Base-by-base conservation (phyloP, 2,329 filamentous ascomycete species). In the Diplodia sapinea region DNA sequence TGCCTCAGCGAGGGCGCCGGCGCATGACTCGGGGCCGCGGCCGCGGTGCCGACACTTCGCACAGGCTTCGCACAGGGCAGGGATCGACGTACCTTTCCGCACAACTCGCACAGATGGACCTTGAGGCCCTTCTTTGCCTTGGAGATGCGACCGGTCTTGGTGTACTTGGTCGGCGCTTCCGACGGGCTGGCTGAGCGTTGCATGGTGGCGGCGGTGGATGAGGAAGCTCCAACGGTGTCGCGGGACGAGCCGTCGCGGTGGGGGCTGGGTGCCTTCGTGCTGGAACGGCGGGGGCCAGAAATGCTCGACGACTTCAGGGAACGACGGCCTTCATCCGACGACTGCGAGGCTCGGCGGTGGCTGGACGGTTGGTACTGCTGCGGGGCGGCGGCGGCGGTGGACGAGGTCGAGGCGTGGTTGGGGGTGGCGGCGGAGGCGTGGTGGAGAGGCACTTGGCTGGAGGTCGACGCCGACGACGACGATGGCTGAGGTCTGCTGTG, bases 41-140 rank as follows among this genome's bases (percentile, higher is more conserved):
- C 54, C 9, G 33, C 54, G 29, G 33, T 38, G 54, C 54, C 54
- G 54, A 56, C 7, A 15, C 54, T 26, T 23, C 6, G 54, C 23
- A 2, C 23, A 2, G 8, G 36, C 31, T 3, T n/a, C 5, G 26
- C 56, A 43, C 15, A 15, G 36, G 13, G 38, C 26, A 47, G 52
- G 26, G 49, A 65, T 59, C 31, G 26, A 78, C 79, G 70, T 74
- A 82, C 81, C 74, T 81, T 81, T 72, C 81, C 80, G 70, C 82
- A 83, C 13, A 71, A 70, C n/a, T 81, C 77, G 70, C 81, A 83
- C 52, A 78, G 73, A 69, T 83, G 81, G 23, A 83, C 78, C 69
- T 81, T 80, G 50, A 79, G 66, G 15, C 82, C 82, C 69, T 83
- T 83, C 70, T 81, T 79, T 7, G 81, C 81, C 73, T 82, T 83